Evolutionary conservation across 352 stramenopile genomes (phyloP).

Genomic region (Saprolegnia diclina): DNA sequence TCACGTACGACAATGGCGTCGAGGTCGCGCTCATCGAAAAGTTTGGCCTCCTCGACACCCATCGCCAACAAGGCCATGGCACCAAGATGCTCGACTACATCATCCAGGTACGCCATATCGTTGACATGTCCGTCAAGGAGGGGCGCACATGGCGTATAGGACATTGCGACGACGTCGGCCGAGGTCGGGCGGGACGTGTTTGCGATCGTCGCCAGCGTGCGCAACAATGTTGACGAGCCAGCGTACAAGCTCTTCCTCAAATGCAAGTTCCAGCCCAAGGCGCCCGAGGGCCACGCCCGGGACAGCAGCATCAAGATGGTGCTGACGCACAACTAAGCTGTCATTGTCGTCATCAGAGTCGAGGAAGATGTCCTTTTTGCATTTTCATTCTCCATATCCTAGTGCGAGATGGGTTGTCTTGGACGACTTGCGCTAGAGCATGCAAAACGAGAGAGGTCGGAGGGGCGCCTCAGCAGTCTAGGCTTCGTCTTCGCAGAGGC

Average conservation of each 20-base stretch:
- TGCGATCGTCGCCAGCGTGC: slow-evolving; percentile 40
- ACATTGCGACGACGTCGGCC: slow-evolving; percentile 41
- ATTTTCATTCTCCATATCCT: not conserved
- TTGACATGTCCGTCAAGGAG: slow-evolving; percentile 19
- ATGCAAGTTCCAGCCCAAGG: slow-evolving; percentile 41
- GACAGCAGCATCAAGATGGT: slow-evolving; percentile 13
- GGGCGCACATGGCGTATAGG: slow-evolving; percentile 36
- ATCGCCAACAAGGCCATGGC: slow-evolving; percentile 48
- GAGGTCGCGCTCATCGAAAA: slow-evolving; percentile 51
- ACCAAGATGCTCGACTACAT: slow-evolving; percentile 44
- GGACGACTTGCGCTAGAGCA: no score
- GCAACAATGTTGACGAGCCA: slow-evolving; percentile 33
- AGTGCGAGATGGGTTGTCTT: not conserved
- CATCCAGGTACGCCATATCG: slow-evolving; percentile 36
- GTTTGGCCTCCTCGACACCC: slow-evolving; percentile 48
- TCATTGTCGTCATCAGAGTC: not conserved
- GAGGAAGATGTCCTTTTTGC: not conserved
- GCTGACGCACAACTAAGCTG: slow-evolving; percentile 2
- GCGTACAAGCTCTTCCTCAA: slow-evolving; percentile 50
- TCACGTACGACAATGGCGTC: slow-evolving; percentile 36
- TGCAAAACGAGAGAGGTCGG: no score
- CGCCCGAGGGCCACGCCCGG: not conserved
- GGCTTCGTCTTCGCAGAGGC: slow-evolving; percentile 17
- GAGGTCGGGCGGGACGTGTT: slow-evolving; percentile 33
- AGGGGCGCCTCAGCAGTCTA: not conserved